Percentiles rank a stretch among this genome's conserved stretches.
Evolutionary conservation across 345 rosid genomes (phyloP).

Genomic region (Gossypium stocksii): DNA sequence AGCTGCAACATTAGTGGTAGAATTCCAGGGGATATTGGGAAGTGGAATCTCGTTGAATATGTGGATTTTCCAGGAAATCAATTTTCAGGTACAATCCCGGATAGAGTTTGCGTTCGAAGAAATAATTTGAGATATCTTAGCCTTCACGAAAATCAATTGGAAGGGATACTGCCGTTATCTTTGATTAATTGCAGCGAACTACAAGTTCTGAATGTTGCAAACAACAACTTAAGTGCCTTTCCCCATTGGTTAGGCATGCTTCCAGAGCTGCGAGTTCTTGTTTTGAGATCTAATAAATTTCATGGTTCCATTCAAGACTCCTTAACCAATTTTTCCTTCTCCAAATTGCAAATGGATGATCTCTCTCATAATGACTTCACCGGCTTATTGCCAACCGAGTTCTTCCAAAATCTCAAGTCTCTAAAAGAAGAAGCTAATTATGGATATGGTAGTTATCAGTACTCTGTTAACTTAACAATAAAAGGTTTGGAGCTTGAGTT

Average conservation of each 20-base stretch:
- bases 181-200: slow-evolving; percentile 11
- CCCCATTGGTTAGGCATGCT: background rate
- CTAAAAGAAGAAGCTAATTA: background rate
- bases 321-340: background rate
- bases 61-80: too few relatives aligned
- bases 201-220: background rate
- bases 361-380: slow-evolving; percentile 8
- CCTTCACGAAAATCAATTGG: background rate
- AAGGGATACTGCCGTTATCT: slow-evolving; percentile 7
- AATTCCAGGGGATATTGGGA: too few relatives aligned
- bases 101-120: too few relatives aligned
- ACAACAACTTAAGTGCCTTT: slow-evolving; percentile 1
- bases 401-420: background rate
- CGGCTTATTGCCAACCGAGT: background rate
- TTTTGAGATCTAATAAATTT: background rate
- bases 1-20: too few relatives aligned
- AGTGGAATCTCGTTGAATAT: background rate
- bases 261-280: background rate
- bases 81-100: too few relatives aligned
- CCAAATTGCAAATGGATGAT: background rate
- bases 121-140: background rate
- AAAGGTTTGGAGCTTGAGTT: background rate
- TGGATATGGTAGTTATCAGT: too few relatives aligned
- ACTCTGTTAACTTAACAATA: background rate
- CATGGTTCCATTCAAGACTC: background rate